These are phyloP conservation scores for Hypomyces perniciosus DNA, from an alignment of 2,329 filamentous ascomycete species.

Conservation along the genomic window DNA sequence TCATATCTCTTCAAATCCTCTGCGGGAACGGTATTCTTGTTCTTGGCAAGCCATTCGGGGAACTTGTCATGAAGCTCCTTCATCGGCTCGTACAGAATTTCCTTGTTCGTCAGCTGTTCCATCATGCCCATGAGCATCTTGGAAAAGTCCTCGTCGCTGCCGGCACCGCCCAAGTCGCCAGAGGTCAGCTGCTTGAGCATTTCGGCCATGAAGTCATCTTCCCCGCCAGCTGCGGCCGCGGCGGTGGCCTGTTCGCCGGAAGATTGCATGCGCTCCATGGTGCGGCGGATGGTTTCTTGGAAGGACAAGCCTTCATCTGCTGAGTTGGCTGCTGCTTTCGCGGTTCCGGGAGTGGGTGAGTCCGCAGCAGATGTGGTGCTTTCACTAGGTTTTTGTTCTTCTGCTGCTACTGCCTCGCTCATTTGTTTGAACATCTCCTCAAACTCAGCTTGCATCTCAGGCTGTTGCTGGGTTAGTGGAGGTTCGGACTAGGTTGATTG, in stretches of 20 bases:
- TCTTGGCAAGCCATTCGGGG: conserved; percentile 79
- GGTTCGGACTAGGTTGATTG: neutral
- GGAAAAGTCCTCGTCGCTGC: conserved; percentile 75
- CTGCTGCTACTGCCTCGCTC: conserved; percentile 42
- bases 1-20: conserved; percentile 77
- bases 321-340: conserved; percentile 19
- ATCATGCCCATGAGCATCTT: conserved; percentile 98
- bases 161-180: conserved; percentile 56
- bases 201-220: conserved; percentile 81
- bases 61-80: conserved; percentile 94
- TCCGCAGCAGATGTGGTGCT: neutral
- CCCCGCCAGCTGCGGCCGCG: conserved; percentile 60
- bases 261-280: conserved; percentile 92
- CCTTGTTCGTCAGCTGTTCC: conserved; percentile 97
- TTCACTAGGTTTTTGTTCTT: conserved; percentile 10
- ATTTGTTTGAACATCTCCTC: conserved; percentile 72
- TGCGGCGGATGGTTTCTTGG: conserved; percentile 85
- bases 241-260: conserved; percentile 82
- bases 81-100: conserved; percentile 98
- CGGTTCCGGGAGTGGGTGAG: neutral
- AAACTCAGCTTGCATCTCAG: conserved; percentile 73
- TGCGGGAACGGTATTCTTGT: conserved; percentile 56
- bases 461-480: conserved; percentile 28
- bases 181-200: conserved; percentile 74
- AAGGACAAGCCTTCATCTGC: conserved; percentile 48